Percentiles rank a stretch among this genome's conserved stretches.
These are phyloP conservation scores for Guillardia theta DNA, from an alignment of 78 protist genomes.

Conservation along the genomic window DNA sequence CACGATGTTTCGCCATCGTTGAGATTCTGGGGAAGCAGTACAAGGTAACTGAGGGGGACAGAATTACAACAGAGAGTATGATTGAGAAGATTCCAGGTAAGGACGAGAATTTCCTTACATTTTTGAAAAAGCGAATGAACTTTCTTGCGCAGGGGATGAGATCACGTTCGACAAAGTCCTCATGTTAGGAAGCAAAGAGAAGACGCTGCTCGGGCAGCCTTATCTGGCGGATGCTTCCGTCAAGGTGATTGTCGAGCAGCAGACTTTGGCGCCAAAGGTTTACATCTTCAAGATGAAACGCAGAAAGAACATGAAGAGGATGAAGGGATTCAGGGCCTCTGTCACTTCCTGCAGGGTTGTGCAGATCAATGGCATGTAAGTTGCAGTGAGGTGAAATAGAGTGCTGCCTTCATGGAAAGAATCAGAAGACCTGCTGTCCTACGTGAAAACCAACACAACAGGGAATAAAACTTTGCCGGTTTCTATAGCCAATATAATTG, in stretches of 20 bases:
- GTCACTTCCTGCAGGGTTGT: too few relatives aligned
- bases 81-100: background rate
- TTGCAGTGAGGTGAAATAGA: too few relatives aligned
- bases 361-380: too few relatives aligned
- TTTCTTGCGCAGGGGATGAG: background rate
- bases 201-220: background rate
- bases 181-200: background rate
- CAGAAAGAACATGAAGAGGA: background rate
- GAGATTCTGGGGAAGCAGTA: constrained; percentile 5
- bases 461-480: too few relatives aligned
- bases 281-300: background rate
- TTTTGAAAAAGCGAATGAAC: background rate
- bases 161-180: background rate
- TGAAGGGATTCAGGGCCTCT: background rate
- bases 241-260: background rate
- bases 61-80: background rate
- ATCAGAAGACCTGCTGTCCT: too few relatives aligned
- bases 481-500: too few relatives aligned
- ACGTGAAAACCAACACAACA: too few relatives aligned
- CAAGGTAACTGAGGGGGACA: background rate
- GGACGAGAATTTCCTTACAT: background rate
- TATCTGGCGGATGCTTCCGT: background rate
- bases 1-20: background rate
- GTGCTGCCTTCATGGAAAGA: too few relatives aligned
- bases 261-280: background rate